Percentiles rank a stretch among this genome's conserved stretches.
Conservation (phyloP, 305 asterid species). For the Fraxinus baroniana region DNA sequence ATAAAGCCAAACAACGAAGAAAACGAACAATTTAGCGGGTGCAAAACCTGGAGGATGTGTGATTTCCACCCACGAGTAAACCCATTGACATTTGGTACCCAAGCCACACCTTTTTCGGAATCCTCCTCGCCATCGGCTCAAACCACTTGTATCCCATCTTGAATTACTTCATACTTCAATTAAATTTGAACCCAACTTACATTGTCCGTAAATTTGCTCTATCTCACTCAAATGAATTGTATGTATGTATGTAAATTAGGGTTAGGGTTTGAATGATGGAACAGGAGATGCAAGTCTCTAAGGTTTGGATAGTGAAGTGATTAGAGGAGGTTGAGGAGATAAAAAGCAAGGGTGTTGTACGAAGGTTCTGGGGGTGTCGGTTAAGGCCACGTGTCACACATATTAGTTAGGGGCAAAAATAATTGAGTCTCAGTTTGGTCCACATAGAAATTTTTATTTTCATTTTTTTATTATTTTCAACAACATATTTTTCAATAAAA, state of each 20-base stretch:
- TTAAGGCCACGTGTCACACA: slow-evolving; percentile 23
- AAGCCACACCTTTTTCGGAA: slow-evolving; percentile 61
- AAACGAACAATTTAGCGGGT: slow-evolving; percentile 59
- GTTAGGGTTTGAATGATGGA: slow-evolving; percentile 11
- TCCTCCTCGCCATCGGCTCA: slow-evolving; percentile 52
- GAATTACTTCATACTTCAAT: slow-evolving; percentile 21
- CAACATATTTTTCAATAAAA: no score
- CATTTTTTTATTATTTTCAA: no score
- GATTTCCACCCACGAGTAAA: slow-evolving; percentile 97
- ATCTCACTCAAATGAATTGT: background rate
- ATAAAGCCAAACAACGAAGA: slow-evolving; percentile 23
- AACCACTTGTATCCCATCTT: slow-evolving; percentile 41
- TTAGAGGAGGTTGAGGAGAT: background rate
- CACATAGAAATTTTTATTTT: no score
- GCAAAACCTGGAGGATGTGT: slow-evolving; percentile 98
- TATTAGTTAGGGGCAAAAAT: background rate
- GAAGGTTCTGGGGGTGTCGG: slow-evolving; percentile 26
- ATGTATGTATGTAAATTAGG: background rate
- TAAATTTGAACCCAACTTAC: background rate
- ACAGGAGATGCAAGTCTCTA: background rate
- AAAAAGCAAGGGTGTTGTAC: slow-evolving; percentile 13
- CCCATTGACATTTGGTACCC: slow-evolving; percentile 69
- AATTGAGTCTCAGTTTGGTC: background rate
- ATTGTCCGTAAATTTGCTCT: background rate
- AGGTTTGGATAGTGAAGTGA: slow-evolving; percentile 11